Percentiles rank a stretch among this genome's conserved stretches.
phyloP scores from a whole-genome alignment of 1,139 yeast species.

The Arxiozyma telluris region DNA sequence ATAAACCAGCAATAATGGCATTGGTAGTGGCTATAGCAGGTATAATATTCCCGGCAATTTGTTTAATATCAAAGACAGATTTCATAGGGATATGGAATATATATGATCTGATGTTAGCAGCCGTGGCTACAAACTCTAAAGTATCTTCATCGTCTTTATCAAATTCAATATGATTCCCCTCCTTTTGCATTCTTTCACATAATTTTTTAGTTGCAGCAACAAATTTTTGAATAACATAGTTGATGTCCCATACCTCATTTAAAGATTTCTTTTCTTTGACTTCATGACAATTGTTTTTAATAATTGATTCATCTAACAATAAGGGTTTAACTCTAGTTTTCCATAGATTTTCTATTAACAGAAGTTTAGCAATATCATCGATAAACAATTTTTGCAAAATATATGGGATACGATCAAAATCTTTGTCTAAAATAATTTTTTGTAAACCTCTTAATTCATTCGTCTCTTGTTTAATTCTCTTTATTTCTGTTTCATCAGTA shows the following conservation, averaged over 20 bases:
- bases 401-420: slow-evolving; percentile 17
- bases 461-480: slow-evolving; percentile 59
- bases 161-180: slow-evolving; percentile 46
- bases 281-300: neutral
- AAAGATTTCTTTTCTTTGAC: slow-evolving; percentile 13
- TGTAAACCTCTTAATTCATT: slow-evolving; percentile 67
- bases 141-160: slow-evolving; percentile 96
- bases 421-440: slow-evolving; percentile 35
- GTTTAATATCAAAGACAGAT: slow-evolving; percentile 79
- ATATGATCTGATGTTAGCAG: slow-evolving; percentile 72
- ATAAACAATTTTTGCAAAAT: slow-evolving; percentile 52
- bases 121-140: slow-evolving; percentile 75
- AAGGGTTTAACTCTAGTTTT: slow-evolving; percentile 57
- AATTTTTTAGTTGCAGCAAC: slow-evolving; percentile 42
- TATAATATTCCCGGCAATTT: slow-evolving; percentile 94
- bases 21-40: slow-evolving; percentile 98
- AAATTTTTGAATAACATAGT: slow-evolving; percentile 58
- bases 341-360: slow-evolving; percentile 72
- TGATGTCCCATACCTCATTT: slow-evolving; percentile 44
- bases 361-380: slow-evolving; percentile 65
- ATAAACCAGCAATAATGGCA: slow-evolving; percentile 87
- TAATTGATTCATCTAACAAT: slow-evolving; percentile 36
- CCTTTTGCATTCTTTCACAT: slow-evolving; percentile 40
- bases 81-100: slow-evolving; percentile 66
- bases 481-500: slow-evolving; percentile 57